These are phyloP conservation scores for Pythium volutum DNA, from an alignment of 352 stramenopile genomes.

Conservation along the genomic window DNA sequence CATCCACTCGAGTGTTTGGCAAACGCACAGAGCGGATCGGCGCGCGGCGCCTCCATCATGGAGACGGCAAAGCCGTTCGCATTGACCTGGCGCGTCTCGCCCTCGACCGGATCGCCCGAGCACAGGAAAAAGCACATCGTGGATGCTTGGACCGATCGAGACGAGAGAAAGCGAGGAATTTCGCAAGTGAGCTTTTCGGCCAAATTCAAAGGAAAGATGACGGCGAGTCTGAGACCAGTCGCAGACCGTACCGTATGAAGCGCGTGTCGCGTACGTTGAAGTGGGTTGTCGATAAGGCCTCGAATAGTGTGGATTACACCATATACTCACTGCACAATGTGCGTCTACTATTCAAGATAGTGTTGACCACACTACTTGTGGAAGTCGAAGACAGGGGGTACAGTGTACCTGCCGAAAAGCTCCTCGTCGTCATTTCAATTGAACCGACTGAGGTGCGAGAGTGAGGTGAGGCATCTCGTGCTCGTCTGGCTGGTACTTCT, in stretches of 20 bases:
- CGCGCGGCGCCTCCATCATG: constrained; percentile 84
- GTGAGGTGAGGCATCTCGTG: not conserved
- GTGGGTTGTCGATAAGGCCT: no score
- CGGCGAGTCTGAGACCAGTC: not conserved
- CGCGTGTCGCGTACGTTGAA: constrained; percentile 14
- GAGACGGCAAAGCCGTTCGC: constrained; percentile 74
- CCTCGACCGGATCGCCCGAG: constrained; percentile 62
- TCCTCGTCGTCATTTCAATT: constrained; percentile 8
- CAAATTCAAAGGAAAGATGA: not conserved
- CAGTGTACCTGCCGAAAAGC: constrained; percentile 10
- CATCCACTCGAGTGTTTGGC: not conserved
- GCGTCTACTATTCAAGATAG: not conserved
- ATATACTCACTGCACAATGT: no score
- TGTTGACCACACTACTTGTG: constrained; percentile 13
- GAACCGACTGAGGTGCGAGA: constrained; percentile 9
- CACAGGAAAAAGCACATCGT: constrained; percentile 68
- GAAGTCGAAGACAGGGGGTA: constrained; percentile 10
- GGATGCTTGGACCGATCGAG: not conserved
- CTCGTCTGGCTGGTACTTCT: not conserved
- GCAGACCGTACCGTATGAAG: no score
- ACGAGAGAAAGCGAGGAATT: not conserved
- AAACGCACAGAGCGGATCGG: constrained; percentile 80
- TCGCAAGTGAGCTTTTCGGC: constrained; percentile 9
- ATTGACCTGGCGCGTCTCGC: constrained; percentile 69
- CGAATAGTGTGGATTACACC: no score